Base-by-base conservation (phyloP, 2,329 filamentous ascomycete species). In the Colletotrichum godetiae region DNA sequence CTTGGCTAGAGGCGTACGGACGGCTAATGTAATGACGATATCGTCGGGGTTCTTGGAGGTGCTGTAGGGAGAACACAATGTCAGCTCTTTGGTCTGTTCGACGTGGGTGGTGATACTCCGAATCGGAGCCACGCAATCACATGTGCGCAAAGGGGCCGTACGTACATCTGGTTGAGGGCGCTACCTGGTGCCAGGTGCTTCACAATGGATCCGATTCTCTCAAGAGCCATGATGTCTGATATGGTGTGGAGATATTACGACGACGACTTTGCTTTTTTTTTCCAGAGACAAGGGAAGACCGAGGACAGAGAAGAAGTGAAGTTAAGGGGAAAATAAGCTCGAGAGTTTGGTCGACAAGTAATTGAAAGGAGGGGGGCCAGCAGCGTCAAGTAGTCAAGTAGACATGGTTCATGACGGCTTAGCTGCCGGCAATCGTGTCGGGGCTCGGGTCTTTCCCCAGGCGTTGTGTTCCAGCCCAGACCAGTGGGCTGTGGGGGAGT, bases 11-110 rank as follows among this genome's bases (percentile, higher is more conserved):
- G 97, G 95, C 33, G 96, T 98, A 69, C 97, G 94, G 79, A 95
- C 88, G 33, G 96, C 96, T 72, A 97, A 91, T 8, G 97, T 99
- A 81, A 98, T 98, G 82, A 99, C 97, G 67, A 99, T 89, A 87
- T 99, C 97, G 82, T 98, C 96, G 77, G 95, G 91, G 84, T 97
- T 97, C 88, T 98, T 95, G 78, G 94, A 92, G 71, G 94, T 95
- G 80, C 95, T 98, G 72, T 56, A 60, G 19, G 37, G 27, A 71
- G 58, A 60, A 29, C 24, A 69, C 52, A 63, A 69, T 33, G 78
- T 80, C 67, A 68, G 75, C 65, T 27, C 35, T n/a, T 49, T 37
- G 63, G 24, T 37, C 27, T 19, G 24, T 56, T 22, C 7, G 11
- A 4, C 15, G 22, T 15, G 7, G 24, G 37, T n/a, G 42, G 22